Evolutionary conservation across 257 asterid genomes (phyloP).

Genomic region (Scutellaria minor): DNA sequence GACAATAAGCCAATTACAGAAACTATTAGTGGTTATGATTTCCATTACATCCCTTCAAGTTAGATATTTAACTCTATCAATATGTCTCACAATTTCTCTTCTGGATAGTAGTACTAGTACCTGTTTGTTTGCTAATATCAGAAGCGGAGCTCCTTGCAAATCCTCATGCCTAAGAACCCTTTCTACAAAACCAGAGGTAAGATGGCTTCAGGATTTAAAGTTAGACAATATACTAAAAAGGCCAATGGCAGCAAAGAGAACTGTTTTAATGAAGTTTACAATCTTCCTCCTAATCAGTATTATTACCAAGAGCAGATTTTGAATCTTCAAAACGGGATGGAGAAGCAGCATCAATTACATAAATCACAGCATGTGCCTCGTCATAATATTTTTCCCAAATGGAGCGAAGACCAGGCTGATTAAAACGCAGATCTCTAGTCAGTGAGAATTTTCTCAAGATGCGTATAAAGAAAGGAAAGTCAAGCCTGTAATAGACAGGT

Average conservation of each 20-base stretch:
- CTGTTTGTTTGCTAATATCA: constrained; percentile 85
- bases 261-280: not conserved
- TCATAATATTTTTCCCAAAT: constrained; percentile 95
- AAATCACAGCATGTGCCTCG: constrained; percentile 90
- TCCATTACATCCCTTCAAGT: constrained; percentile 3
- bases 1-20: constrained; percentile 2
- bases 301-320: constrained; percentile 84
- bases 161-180: constrained; percentile 89
- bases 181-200: constrained; percentile 52
- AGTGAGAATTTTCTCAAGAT: constrained; percentile 10
- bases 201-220: constrained; percentile 10
- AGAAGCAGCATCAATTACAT: constrained; percentile 74
- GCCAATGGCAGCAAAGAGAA: not conserved
- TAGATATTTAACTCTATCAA: not conserved
- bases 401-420: constrained; percentile 89
- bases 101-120: constrained; percentile 39
- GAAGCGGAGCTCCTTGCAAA: constrained; percentile 86
- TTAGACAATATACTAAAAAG: constrained; percentile 7
- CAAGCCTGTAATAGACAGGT: constrained; percentile 10
- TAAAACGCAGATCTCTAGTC: constrained; percentile 37
- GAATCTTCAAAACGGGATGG: constrained; percentile 90
- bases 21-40: not conserved
- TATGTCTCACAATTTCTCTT: not conserved
- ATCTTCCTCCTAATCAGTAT: constrained; percentile 13
- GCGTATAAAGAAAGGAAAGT: not conserved